Percentiles rank a stretch among this genome's conserved stretches.
Evolutionary conservation across 2,329 filamentous ascomycete species (phyloP).

Genomic region (Stromatinia cepivora): DNA sequence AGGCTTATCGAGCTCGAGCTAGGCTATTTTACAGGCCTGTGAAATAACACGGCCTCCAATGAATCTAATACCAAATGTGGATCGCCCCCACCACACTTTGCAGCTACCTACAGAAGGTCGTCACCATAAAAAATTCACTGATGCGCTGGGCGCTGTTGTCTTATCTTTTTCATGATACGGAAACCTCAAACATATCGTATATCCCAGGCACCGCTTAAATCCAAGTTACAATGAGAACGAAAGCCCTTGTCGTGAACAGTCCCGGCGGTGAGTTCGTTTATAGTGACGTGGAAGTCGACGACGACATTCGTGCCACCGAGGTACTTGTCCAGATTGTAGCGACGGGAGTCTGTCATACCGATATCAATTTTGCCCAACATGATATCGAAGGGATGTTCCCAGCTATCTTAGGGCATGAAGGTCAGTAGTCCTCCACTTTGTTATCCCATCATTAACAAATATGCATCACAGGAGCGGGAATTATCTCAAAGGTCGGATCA

Average conservation of each 20-base stretch:
- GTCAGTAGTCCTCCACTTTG: constrained; percentile 20
- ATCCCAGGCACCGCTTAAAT: neutral
- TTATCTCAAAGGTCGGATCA: constrained; percentile 28
- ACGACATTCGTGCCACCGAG: constrained; percentile 35
- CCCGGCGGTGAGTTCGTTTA: constrained; percentile 18
- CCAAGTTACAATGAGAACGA: constrained; percentile 4
- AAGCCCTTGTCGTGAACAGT: constrained; percentile 15
- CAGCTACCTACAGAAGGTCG: neutral
- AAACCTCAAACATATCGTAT: neutral
- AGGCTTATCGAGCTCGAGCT: too few species aligned
- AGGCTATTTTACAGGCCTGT: neutral
- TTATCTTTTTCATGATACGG: neutral
- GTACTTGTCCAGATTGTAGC: constrained; percentile 43
- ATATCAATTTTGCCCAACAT: constrained; percentile 30
- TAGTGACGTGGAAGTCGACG: constrained; percentile 24
- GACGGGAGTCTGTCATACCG: constrained; percentile 41
- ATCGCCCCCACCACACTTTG: neutral
- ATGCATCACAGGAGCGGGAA: constrained; percentile 28
- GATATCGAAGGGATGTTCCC: constrained; percentile 33
- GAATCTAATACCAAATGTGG: constrained; percentile 6
- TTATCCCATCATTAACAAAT: neutral
- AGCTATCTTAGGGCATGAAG: constrained; percentile 40
- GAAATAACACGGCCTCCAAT: neutral
- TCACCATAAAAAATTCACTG: neutral
- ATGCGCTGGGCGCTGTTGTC: neutral